Evolutionary conservation across 768 basidiomycete species (phyloP), one percentile per base, ranked within the genome.

Genomic region (Galerina sulciceps): DNA sequence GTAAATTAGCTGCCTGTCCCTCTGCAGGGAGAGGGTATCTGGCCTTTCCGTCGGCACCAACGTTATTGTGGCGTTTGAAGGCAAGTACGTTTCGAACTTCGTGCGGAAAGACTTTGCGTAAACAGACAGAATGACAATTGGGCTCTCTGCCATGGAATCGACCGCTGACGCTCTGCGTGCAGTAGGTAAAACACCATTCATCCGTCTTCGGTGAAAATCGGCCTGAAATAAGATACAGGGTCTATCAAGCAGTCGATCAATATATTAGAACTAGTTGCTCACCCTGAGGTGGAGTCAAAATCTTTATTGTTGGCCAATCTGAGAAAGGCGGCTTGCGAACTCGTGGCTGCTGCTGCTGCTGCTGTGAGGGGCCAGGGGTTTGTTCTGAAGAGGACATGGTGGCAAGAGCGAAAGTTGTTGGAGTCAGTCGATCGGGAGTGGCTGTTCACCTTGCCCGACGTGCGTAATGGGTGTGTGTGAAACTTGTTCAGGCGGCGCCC

Each of bases 61-160:
- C 65, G 58, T 74, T 73, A 45, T 73, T 68, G 71, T 75, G 82
- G 43, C 69, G 76, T 67, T 79, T 77, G 76, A 80, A 83, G 6
- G 76, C 66, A 17, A 80, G 45, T 53, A 79, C 73, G 66, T 81
- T 85, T 64, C 75, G 79, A 61, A 89, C 80, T 74, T 89, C 88
- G 67, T 88, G 86, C 1, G 85, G 80, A 65, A 86, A 85, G 63
- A 89, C 83, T 63, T 82, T 85, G 55, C 88, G 86, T 50, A 89
- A 73, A 66, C 87, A 88, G 18, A 88, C 69, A 42, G 86, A 81
- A 46, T 81, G 78, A 64, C 86, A 88, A 54, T 73, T 74, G 3
- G 88, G 86, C 45, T 82, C 77, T 38, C 80, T 76, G 46, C 70
- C 69, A 57, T 84, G 74, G 8, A 80, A 72, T 38, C 87, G 80